A percentile compares a stretch with the other conserved stretches of the same genome.
phyloP scores from a whole-genome alignment of 2,329 filamentous ascomycete genomes.

The Nemania bipapillata region DNA sequence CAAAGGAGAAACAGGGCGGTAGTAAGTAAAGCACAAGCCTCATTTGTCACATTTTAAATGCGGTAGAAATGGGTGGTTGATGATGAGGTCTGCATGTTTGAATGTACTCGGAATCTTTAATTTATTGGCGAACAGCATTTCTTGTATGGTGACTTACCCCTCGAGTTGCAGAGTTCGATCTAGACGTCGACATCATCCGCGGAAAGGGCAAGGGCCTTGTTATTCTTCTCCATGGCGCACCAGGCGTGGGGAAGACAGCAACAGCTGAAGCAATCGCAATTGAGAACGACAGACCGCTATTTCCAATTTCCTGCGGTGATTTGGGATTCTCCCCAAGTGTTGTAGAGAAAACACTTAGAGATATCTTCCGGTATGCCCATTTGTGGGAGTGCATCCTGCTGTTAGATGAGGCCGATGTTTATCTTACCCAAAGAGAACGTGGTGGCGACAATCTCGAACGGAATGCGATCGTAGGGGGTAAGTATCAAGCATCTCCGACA shows the following conservation, averaged over 20 bases:
- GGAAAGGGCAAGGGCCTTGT: not conserved
- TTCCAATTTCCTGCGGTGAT: conserved; percentile 1
- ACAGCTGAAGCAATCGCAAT: conserved; percentile 2
- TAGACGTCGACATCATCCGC: not conserved
- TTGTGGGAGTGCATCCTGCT: conserved; percentile 14
- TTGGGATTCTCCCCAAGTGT: not conserved
- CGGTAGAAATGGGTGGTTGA: not conserved
- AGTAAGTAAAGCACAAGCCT: not conserved
- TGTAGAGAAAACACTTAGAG: conserved; percentile 3
- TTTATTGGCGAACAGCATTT: not conserved
- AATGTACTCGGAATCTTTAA: not conserved
- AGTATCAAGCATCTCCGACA: not conserved
- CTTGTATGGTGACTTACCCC: not conserved
- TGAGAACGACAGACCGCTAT: not conserved
- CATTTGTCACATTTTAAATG: not conserved
- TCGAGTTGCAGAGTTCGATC: not conserved
- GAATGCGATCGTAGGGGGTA: conserved; percentile 12
- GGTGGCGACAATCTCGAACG: not conserved
- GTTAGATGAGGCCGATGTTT: conserved; percentile 16
- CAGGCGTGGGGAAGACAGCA: not conserved
- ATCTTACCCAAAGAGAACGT: conserved; percentile 16
- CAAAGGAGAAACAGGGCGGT: conserved; percentile 1
- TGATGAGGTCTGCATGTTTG: not conserved
- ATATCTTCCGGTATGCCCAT: conserved; percentile 12
- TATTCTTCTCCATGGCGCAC: not conserved